Evolutionary conservation across 2,329 filamentous ascomycete genomes (phyloP).

Genomic region (Penicillium sp.): DNA sequence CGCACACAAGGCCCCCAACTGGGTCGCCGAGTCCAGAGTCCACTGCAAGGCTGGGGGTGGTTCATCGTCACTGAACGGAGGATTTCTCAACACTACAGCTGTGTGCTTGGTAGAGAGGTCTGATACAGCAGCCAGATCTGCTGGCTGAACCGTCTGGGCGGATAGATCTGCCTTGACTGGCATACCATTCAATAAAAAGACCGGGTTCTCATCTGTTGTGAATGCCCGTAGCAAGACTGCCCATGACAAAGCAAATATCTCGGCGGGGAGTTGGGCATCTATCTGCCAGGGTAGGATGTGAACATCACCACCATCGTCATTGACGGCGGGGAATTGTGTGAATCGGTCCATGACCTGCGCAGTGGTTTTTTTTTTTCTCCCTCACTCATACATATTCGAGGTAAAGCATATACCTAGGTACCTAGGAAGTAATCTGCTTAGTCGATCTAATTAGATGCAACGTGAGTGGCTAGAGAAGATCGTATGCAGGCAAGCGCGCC

Average conservation of each 20-base stretch:
- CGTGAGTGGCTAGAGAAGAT: constrained; percentile 19
- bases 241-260: constrained; percentile 30
- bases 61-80: neutral
- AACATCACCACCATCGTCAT: constrained; percentile 14
- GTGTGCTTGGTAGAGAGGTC: constrained; percentile 21
- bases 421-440: constrained; percentile 11
- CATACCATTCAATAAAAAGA: constrained; percentile 29
- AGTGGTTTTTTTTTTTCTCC: neutral
- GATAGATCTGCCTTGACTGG: constrained; percentile 29
- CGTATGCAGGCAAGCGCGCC: constrained; percentile 7
- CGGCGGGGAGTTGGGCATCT: constrained; percentile 17
- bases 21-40: constrained; percentile 21
- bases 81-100: constrained; percentile 24
- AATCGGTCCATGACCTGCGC: constrained; percentile 23
- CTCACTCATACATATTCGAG: constrained; percentile 13
- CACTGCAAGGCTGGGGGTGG: constrained; percentile 23
- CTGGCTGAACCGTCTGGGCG: constrained; percentile 15
- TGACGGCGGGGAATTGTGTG: constrained; percentile 24
- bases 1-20: constrained; percentile 27
- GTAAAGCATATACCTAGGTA: constrained; percentile 13
- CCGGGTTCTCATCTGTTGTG: constrained; percentile 34
- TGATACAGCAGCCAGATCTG: constrained; percentile 13
- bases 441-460: constrained; percentile 13
- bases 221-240: constrained; percentile 30
- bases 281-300: constrained; percentile 18